Evolutionary conservation across 179 eudicot genomes (phyloP).

Genomic region (Beta lomatogona): DNA sequence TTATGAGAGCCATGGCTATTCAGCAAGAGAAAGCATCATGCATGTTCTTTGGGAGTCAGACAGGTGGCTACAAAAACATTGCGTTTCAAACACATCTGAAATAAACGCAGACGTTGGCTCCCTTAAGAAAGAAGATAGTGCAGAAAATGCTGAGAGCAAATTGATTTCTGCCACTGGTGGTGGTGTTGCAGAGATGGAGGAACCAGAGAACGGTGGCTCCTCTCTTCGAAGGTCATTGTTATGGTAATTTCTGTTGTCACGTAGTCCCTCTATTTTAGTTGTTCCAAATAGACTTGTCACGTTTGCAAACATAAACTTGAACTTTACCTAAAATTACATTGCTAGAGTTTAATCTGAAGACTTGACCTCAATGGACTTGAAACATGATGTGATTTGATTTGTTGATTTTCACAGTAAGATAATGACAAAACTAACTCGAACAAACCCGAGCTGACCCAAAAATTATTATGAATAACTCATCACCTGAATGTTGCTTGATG

Average conservation of each 20-base stretch:
- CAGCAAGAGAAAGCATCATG: slow-evolving; percentile 94
- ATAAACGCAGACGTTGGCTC: slow-evolving; percentile 40
- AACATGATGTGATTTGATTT: no score
- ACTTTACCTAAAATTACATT: no score
- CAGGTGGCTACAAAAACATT: slow-evolving; percentile 88
- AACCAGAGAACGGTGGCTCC: not conserved
- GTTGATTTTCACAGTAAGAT: no score
- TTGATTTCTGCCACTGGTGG: not conserved
- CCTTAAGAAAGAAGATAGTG: slow-evolving; percentile 31
- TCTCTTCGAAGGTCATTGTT: slow-evolving; percentile 16
- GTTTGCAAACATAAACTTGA: no score
- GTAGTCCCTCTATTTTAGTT: no score
- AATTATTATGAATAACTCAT: not conserved
- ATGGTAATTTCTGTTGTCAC: slow-evolving; percentile 1
- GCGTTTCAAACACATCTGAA: slow-evolving; percentile 53
- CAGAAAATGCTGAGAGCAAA: slow-evolving; percentile 13
- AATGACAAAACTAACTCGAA: no score
- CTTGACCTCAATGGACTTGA: no score
- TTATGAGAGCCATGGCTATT: slow-evolving; percentile 78
- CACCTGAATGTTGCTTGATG: no score
- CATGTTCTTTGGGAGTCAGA: slow-evolving; percentile 98
- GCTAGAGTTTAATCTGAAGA: no score
- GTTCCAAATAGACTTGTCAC: no score
- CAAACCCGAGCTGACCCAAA: not conserved
- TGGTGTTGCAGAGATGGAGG: slow-evolving; percentile 12